Evolutionary conservation across 148 eudicot genomes (phyloP).

Genomic region (Vaccinium myrtillus): DNA sequence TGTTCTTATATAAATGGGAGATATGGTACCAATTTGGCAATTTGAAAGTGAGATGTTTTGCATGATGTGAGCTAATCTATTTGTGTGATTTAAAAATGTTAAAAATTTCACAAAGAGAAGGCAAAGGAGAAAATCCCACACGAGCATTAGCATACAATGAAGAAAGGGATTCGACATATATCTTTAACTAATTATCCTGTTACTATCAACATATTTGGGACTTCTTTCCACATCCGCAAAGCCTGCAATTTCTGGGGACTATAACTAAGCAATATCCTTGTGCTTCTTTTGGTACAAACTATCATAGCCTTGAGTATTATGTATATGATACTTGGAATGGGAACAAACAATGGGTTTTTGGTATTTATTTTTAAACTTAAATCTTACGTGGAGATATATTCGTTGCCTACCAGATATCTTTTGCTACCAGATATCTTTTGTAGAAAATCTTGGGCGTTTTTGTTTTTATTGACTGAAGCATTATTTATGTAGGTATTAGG

Average conservation of each 20-base stretch:
- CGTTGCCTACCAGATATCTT: neutral
- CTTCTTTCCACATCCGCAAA: neutral
- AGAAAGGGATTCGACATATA: constrained; percentile 2
- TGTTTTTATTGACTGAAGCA: neutral
- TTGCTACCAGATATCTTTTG: neutral
- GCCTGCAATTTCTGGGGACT: neutral
- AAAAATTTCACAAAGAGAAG: neutral
- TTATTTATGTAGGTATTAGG: neutral
- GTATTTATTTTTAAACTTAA: neutral
- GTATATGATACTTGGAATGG: neutral
- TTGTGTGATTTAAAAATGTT: neutral
- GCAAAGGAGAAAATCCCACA: constrained; percentile 3
- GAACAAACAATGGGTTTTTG: neutral
- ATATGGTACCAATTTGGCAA: neutral
- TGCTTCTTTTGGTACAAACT: neutral
- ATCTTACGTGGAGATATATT: neutral
- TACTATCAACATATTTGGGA: neutral
- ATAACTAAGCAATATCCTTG: neutral
- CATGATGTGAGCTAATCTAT: neutral
- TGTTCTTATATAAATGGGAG: neutral
- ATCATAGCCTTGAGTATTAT: neutral
- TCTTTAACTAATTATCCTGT: neutral
- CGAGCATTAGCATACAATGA: neutral
- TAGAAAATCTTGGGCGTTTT: neutral
- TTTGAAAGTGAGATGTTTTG: neutral